These are phyloP conservation scores for Aureobasidium sp. DNA, from an alignment of 2,329 filamentous ascomycete genomes.

Conservation along the genomic window DNA sequence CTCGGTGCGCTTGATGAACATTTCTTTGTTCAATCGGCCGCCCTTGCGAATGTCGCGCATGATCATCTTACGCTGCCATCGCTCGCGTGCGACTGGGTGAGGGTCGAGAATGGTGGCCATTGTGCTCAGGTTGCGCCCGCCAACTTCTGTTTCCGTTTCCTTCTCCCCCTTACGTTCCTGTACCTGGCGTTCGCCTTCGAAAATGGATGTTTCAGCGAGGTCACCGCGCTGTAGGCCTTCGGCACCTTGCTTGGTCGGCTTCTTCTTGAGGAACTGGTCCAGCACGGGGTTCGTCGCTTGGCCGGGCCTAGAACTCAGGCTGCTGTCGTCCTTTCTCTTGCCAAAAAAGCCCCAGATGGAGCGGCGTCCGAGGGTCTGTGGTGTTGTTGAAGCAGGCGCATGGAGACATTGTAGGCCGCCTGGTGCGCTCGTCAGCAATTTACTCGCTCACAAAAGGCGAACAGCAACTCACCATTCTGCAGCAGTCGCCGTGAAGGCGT, in stretches of 20 bases:
- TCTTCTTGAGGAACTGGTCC: conserved; percentile 47
- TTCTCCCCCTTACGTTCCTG: conserved; percentile 21
- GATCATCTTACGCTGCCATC: conserved; percentile 80
- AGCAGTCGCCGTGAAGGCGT: conserved; percentile 56
- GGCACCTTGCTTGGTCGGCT: conserved; percentile 20
- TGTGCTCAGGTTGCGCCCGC: conserved; percentile 41
- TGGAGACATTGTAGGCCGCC: conserved; percentile 19
- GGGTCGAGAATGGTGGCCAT: conserved; percentile 66
- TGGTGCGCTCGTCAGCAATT: neutral
- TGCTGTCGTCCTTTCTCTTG: conserved; percentile 17
- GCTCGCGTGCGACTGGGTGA: conserved; percentile 60
- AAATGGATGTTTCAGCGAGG: conserved; percentile 46
- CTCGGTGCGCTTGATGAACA: conserved; percentile 62
- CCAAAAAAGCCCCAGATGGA: conserved; percentile 21
- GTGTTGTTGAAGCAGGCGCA: conserved; percentile 15
- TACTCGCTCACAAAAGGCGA: neutral
- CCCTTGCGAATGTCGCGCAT: conserved; percentile 65
- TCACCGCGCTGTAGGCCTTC: conserved; percentile 31
- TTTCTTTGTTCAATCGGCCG: conserved; percentile 58
- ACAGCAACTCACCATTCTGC: conserved; percentile 47
- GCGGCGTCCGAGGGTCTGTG: conserved; percentile 17
- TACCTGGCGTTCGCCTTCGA: conserved; percentile 37
- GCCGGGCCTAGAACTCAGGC: neutral
- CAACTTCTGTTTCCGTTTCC: conserved; percentile 20
- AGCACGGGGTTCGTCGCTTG: conserved; percentile 51